phyloP scores from a whole-genome alignment of 2,329 filamentous ascomycete genomes.

The Alternaria postmessia region DNA sequence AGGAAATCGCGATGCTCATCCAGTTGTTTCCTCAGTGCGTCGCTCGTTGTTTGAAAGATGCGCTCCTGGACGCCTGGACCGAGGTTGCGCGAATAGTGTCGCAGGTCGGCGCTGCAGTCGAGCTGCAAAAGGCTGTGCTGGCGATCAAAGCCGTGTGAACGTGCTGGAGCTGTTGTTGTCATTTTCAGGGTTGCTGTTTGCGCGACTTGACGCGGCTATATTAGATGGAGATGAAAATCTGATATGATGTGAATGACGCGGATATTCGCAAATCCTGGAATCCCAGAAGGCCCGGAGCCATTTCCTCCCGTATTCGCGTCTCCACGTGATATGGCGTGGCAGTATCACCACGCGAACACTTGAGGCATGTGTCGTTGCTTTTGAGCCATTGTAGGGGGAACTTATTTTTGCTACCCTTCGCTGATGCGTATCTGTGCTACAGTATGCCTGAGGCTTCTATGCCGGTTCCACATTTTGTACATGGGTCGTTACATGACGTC shows the following conservation, averaged over 20 bases:
- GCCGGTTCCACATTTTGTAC: not conserved
- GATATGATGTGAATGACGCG: conserved; percentile 16
- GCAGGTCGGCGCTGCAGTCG: conserved; percentile 34
- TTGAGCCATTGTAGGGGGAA: not conserved
- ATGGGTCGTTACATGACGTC: conserved; percentile 7
- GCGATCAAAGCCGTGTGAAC: conserved; percentile 17
- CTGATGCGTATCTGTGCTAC: not conserved
- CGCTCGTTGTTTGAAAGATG: conserved; percentile 29
- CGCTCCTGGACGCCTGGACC: conserved; percentile 33
- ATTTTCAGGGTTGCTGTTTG: conserved; percentile 11
- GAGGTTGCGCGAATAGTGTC: conserved; percentile 30
- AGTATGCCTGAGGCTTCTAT: not conserved
- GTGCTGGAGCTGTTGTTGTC: conserved; percentile 11
- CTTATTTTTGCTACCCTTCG: not conserved
- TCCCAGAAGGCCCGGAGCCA: not conserved
- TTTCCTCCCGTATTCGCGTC: conserved; percentile 13
- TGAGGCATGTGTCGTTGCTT: not conserved
- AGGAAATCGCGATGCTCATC: conserved; percentile 31
- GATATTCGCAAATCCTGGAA: conserved; percentile 14
- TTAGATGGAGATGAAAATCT: conserved; percentile 12
- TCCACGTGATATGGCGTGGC: conserved; percentile 14
- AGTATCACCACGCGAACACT: conserved; percentile 5
- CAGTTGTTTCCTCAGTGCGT: conserved; percentile 29
- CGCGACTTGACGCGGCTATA: conserved; percentile 3
- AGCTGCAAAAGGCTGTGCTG: conserved; percentile 30